phyloP scores from a whole-genome alignment of 78 protist genomes.

The Salpingoeca rosetta region DNA sequence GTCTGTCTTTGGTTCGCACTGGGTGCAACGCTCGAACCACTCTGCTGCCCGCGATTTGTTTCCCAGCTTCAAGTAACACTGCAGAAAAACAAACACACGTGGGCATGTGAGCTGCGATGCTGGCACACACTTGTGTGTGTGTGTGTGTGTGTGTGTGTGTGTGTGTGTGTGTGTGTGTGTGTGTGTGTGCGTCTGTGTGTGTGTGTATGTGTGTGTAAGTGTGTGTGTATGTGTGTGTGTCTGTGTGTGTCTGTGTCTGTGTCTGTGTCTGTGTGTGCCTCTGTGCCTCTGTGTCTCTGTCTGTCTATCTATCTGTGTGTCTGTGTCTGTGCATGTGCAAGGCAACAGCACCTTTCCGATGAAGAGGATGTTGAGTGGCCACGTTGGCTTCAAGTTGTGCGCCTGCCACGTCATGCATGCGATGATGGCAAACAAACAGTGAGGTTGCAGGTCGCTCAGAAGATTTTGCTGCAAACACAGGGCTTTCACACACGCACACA shows the following conservation, averaged over 20 bases:
- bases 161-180: slow-evolving; percentile 13
- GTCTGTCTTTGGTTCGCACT: no score
- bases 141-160: slow-evolving; percentile 1
- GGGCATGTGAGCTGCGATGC: neutral
- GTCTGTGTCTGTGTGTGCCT: no score
- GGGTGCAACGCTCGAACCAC: no score
- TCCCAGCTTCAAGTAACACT: no score
- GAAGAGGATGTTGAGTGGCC: neutral
- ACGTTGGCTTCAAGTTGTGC: neutral
- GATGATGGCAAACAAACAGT: neutral
- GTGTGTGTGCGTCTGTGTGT: no score
- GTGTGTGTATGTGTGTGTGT: slow-evolving; percentile 7
- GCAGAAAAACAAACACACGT: neutral
- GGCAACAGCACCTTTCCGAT: neutral
- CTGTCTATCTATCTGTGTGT: no score
- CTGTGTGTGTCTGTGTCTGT: neutral
- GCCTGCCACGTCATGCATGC: neutral
- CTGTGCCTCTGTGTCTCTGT: no score
- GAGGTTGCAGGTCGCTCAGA: neutral
- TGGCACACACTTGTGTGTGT: no score
- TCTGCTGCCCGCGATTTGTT: no score
- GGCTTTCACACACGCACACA: no score
- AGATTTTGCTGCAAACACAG: no score
- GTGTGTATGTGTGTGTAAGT: slow-evolving; percentile 11
- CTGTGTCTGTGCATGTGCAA: neutral